Evolutionary conservation across 2,329 filamentous ascomycete species (phyloP).

Genomic region (Scedosporium boydii): DNA sequence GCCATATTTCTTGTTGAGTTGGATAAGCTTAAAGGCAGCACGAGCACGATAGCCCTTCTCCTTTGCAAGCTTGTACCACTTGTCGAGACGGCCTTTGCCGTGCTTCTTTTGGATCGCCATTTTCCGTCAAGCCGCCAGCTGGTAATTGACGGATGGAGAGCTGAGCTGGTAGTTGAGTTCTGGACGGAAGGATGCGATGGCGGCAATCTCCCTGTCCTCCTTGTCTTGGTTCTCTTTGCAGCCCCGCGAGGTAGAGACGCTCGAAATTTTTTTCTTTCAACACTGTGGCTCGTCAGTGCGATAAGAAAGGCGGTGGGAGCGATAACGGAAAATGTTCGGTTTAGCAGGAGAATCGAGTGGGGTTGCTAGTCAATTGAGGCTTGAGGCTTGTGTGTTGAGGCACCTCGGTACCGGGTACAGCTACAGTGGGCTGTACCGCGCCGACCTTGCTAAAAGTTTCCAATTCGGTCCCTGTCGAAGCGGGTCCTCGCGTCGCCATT

Average conservation of each 20-base stretch:
- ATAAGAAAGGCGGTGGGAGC: conserved; percentile 6
- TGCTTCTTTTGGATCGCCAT: conserved; percentile 99
- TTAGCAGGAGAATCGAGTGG: not conserved
- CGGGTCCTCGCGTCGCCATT: conserved; percentile 2
- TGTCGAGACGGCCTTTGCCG: conserved; percentile 95
- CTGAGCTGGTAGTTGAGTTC: not conserved
- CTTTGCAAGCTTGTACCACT: conserved; percentile 98
- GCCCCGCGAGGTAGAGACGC: conserved; percentile 1
- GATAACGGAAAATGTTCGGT: conserved; percentile 6
- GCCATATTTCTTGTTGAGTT: conserved; percentile 98
- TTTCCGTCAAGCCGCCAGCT: conserved; percentile 9
- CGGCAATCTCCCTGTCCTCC: not conserved
- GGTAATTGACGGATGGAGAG: not conserved
- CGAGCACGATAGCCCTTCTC: conserved; percentile 95
- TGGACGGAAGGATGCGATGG: not conserved
- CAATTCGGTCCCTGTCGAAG: not conserved
- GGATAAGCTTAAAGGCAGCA: conserved; percentile 95
- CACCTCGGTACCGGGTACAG: not conserved
- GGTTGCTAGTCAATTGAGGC: not conserved
- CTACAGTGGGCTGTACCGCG: not conserved
- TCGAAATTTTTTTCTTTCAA: conserved; percentile 5
- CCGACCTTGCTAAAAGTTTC: not conserved
- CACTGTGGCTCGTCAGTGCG: not conserved
- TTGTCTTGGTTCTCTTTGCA: not conserved
- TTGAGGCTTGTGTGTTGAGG: not conserved